Evolutionary conservation across 805 yeast species (phyloP).

Genomic region (Saccharomycopsis sp.): DNA sequence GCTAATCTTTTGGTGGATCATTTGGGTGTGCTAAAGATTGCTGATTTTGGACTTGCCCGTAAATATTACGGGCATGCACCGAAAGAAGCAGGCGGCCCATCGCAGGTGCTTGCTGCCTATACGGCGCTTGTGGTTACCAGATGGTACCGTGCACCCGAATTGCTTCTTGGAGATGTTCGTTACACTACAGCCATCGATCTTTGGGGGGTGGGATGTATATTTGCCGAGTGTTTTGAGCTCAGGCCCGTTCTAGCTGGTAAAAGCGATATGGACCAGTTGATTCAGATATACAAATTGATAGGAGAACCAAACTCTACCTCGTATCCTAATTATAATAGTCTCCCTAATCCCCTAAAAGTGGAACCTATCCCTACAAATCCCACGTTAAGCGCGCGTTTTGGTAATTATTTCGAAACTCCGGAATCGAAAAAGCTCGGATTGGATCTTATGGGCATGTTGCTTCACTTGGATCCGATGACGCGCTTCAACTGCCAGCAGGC

Average conservation of each 20-base stretch:
- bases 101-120: slow-evolving; percentile 30
- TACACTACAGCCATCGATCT: slow-evolving; percentile 95
- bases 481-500: slow-evolving; percentile 81
- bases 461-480: slow-evolving; percentile 62
- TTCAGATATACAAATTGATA: slow-evolving; percentile 66
- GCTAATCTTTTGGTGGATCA: slow-evolving; percentile 82
- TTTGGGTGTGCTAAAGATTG: slow-evolving; percentile 76
- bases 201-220: slow-evolving; percentile 97
- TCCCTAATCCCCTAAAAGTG: slow-evolving; percentile 50
- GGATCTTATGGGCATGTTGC: slow-evolving; percentile 51
- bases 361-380: slow-evolving; percentile 28
- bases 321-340: slow-evolving; percentile 30
- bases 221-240: slow-evolving; percentile 80
- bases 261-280: slow-evolving; percentile 84
- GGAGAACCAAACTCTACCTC: slow-evolving; percentile 63
- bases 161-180: slow-evolving; percentile 76
- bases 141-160: slow-evolving; percentile 97
- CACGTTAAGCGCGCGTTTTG: slow-evolving; percentile 45
- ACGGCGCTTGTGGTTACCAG: slow-evolving; percentile 82
- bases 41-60: slow-evolving; percentile 94
- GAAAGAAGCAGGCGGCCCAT: slow-evolving; percentile 24
- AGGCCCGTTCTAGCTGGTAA: slow-evolving; percentile 82
- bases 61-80: slow-evolving; percentile 62
- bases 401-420: slow-evolving; percentile 28
- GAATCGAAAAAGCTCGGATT: slow-evolving; percentile 32